phyloP scores from a whole-genome alignment of 495 filamentous ascomycete species.

The Glonium stellatum region DNA sequence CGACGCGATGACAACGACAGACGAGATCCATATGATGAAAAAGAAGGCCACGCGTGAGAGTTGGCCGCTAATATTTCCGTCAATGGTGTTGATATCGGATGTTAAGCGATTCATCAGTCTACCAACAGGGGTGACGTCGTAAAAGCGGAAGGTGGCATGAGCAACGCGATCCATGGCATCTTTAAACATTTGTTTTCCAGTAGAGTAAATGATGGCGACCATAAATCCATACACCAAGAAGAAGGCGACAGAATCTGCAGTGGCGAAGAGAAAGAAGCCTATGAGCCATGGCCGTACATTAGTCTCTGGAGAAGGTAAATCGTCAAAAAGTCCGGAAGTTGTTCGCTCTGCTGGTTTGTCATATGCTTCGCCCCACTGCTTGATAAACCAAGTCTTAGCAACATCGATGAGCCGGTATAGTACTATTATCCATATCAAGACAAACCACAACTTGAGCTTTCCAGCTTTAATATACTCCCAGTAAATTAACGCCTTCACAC shows the following conservation, averaged over 20 bases:
- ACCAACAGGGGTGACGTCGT: conserved; percentile 77
- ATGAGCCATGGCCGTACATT: conserved; percentile 68
- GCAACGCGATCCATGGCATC: conserved; percentile 61
- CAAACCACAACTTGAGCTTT: conserved; percentile 61
- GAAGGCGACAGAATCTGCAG: conserved; percentile 60
- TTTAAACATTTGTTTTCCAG: conserved; percentile 64
- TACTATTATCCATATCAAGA: conserved; percentile 51
- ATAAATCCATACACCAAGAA: conserved; percentile 40
- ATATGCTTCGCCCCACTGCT: conserved; percentile 78
- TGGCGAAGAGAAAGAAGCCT: conserved; percentile 53
- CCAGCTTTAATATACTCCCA: conserved; percentile 79
- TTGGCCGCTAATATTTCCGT: conserved; percentile 66
- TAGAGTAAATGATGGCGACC: conserved; percentile 63
- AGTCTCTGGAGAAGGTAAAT: conserved; percentile 56
- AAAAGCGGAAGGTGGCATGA: conserved; percentile 77
- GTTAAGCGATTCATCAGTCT: conserved; percentile 82
- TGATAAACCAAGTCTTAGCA: conserved; percentile 70
- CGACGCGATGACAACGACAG: conserved; percentile 65
- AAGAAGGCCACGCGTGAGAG: conserved; percentile 60
- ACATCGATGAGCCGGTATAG: conserved; percentile 54
- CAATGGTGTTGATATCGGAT: conserved; percentile 74
- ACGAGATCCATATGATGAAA: conserved; percentile 61
- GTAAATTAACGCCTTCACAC: conserved; percentile 66
- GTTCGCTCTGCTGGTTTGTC: conserved; percentile 30
- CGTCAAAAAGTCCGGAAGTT: conserved; percentile 43